Base-by-base conservation (phyloP, 768 basidiomycete genomes). In the Mycena epipterygia region DNA sequence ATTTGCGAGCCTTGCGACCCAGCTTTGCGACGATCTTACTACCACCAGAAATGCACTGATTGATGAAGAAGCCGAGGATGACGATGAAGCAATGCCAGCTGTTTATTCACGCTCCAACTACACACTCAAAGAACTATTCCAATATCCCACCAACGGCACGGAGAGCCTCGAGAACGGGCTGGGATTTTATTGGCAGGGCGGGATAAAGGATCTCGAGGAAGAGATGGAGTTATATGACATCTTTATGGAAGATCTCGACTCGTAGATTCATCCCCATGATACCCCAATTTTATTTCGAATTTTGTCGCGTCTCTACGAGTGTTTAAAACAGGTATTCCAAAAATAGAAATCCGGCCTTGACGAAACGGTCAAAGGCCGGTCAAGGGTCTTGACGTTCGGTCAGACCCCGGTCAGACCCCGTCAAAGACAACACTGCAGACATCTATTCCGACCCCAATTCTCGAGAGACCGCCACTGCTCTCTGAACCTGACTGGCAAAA, bases 381-480 rank as follows among this genome's bases (percentile, higher is more conserved):
- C 53, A 56, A 56, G 19, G 35, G 32, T 55, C 52, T 32, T 30
- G 19, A 55, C 29, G 32, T 21, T 33, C 32, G 52, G 52, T 55
- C 52, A 55, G 48, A 55, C 30, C 35, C 35, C n/a, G 35, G 35
- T 37, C 35, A 37, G 39, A 11, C 39, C 21, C 33, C 21, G 53
- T 37, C 53, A 56, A 56, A 35, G 53, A 19, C 53, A 56, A 56
- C 32, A 56, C 53, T 56, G 53, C n/a, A n/a, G n/a, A n/a, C n/a
- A n/a, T n/a, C n/a, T n/a, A 44, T 74, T 35, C 21, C 53, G 2
- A 2, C 33, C 0, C 75, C 77, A 0, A 64, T 73, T 13, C 66
- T 76, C 48, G 71, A 77, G 46, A 35, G 37, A 12, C 62, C 48
- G 27, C 48, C 48, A 16, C 12, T 17, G 19, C 12, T 37, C 14